Percentiles rank a stretch among this genome's conserved stretches.
Conservation (phyloP, 257 asterid species). For the Fraxinus pennsylvanica region DNA sequence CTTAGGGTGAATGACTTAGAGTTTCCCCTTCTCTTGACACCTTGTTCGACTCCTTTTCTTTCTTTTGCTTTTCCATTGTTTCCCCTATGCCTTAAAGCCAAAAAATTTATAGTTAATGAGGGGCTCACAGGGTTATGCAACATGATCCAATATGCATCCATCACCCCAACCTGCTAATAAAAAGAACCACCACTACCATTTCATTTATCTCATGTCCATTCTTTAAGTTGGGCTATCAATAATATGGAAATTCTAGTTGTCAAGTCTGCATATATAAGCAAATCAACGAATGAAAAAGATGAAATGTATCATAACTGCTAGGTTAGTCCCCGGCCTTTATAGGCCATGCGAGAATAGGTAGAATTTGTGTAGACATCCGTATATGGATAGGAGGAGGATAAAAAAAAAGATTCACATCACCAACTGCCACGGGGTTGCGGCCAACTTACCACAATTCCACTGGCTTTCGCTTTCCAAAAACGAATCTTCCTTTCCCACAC, state of each 20-base stretch:
- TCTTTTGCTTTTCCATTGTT: not conserved
- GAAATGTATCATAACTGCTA: not conserved
- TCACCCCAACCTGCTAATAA: not conserved
- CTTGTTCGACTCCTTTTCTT: not conserved
- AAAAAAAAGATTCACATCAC: not conserved
- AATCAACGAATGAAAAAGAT: not conserved
- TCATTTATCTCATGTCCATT: not conserved
- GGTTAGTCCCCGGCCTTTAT: not conserved
- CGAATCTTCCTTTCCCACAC: constrained; percentile 55
- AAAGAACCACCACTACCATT: not conserved
- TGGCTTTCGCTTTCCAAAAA: constrained; percentile 36
- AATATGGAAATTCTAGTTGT: not conserved
- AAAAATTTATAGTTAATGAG: not conserved
- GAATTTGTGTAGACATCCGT: not conserved
- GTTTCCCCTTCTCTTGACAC: not conserved
- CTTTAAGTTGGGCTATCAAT: not conserved
- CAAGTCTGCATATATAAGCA: not conserved
- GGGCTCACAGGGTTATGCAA: not conserved
- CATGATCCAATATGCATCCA: not conserved
- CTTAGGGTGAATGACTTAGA: not conserved
- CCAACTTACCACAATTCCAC: constrained; percentile 71
- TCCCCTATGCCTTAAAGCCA: not conserved
- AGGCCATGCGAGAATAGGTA: not conserved
- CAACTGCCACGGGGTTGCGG: not conserved
- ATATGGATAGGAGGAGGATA: not conserved